A percentile compares a stretch with the other conserved stretches of the same genome.
Evolutionary conservation across 2,329 filamentous ascomycete genomes (phyloP).

Genomic region (Cadophora gregata): DNA sequence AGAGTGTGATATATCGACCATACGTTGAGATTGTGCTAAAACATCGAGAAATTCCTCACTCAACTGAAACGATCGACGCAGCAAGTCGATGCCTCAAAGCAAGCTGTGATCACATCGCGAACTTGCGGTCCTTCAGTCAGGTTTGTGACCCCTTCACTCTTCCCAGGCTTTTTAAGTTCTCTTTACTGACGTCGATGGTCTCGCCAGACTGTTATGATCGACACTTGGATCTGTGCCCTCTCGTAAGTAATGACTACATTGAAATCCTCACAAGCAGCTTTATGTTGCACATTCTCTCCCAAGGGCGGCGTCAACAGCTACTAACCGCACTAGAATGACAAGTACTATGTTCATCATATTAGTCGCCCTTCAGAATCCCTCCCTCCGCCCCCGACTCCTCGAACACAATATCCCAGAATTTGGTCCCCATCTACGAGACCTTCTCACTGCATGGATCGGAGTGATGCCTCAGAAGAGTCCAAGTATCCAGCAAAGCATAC

Average conservation of each 20-base stretch:
- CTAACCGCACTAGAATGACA: constrained; percentile 27
- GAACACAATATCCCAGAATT: constrained; percentile 30
- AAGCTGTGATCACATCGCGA: constrained; percentile 55
- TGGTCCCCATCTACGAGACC: constrained; percentile 26
- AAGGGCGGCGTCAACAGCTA: not conserved
- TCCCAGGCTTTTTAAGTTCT: not conserved
- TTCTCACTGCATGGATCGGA: constrained; percentile 29
- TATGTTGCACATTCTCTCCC: too few relatives aligned
- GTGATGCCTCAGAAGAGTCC: constrained; percentile 43
- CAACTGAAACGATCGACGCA: constrained; percentile 26
- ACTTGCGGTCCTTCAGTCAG: constrained; percentile 54
- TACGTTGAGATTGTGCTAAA: constrained; percentile 51
- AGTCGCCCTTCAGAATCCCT: constrained; percentile 27
- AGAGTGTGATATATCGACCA: constrained; percentile 58
- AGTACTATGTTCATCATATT: constrained; percentile 36
- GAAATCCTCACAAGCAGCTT: not conserved
- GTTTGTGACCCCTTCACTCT: not conserved
- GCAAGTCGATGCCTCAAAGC: constrained; percentile 45
- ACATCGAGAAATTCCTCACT: constrained; percentile 20
- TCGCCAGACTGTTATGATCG: constrained; percentile 53
- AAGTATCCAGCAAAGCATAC: constrained; percentile 54
- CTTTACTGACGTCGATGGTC: not conserved
- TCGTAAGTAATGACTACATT: constrained; percentile 50
- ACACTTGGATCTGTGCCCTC: constrained; percentile 61
- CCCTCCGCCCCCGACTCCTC: constrained; percentile 25